phyloP scores from a whole-genome alignment of 345 rosid species.

The Arabidopsis thaliana region TAIR10.1 NC_003075.7:15322501-15323000 shows the following conservation, averaged over 20 bases:
- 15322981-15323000: slow-evolving; percentile 14
- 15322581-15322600: too few relatives aligned
- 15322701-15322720: background rate
- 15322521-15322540: too few relatives aligned
- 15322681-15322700: background rate
- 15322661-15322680: background rate
- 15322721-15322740: slow-evolving; percentile 5
- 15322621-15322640: too few relatives aligned
- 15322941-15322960: slow-evolving; percentile 9
- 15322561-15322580: too few relatives aligned
- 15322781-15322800: background rate
- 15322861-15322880: background rate
- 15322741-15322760: background rate
- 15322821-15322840: background rate
- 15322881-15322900: slow-evolving; percentile 16
- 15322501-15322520: too few relatives aligned
- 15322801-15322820: background rate
- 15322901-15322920: background rate
- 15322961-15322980: background rate
- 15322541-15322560: too few relatives aligned
- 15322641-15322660: background rate
- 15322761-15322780: background rate
- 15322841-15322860: background rate
- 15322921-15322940: slow-evolving; percentile 8
- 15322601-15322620: too few relatives aligned